Evolutionary conservation across 768 basidiomycete genomes (phyloP), one percentile per base, ranked within the genome.

Genomic region (Kwoniella newhampshirensis): DNA sequence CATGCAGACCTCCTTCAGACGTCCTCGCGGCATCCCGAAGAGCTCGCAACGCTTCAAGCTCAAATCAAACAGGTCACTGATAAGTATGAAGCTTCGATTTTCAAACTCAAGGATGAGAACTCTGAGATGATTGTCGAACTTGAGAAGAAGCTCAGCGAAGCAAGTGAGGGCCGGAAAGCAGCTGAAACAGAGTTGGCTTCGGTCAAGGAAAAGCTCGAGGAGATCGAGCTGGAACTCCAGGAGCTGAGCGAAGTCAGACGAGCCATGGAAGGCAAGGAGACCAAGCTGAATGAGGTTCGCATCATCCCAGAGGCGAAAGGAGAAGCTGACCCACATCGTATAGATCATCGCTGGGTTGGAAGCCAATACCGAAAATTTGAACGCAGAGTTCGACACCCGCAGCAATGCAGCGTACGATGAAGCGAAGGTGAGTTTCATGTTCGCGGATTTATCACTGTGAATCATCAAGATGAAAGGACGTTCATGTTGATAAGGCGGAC

Each of bases 311-410:
- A n/a, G 13, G 8, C 17, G 23, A 8, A 17, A 2, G 18, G 11
- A 23, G 27, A 27, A 11, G 53, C 32, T 37, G 53, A 54, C 11
- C 12, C 35, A 37, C 30, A n/a, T 15, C 26, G 17, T 15, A 17
- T 20, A 61, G 60, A 55, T 55, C 37, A 56, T 61, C n/a, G 54
- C 59, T n/a, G 37, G 36, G 17, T 50, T 53, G 4, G 49, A 46
- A 26, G 27, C 32, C n/a, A 51, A 62, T 17, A 51, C 32, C 20
- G 51, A 57, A 17, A 37, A 57, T 21, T 15, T 36, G 13, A 28
- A 41, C 13, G 39, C 30, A 6, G 60, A 57, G 9, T 51, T 48
- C 28, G 54, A 62, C 39, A 28, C 44, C 37, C 57, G 42, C 27
- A 52, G 41, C 32, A 35, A 35, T 17, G 32, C 20, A 13, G 49